Evolutionary conservation across 208 protist species (phyloP), one percentile per base, ranked within the genome.

Genomic region (Acanthamoeba culbertsoni): DNA sequence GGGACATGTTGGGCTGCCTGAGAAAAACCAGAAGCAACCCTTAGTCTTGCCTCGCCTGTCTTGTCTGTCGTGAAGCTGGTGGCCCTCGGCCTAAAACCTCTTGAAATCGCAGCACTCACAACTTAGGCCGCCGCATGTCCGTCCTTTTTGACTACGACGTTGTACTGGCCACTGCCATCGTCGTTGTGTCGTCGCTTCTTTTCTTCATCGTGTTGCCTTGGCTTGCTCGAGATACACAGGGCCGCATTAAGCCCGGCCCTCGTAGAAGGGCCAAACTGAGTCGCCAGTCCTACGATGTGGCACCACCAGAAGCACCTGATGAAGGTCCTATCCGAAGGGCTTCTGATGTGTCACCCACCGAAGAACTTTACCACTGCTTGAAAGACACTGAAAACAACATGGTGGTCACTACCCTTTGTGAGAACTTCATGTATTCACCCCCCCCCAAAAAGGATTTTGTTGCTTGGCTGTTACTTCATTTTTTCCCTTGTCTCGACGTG

Each of bases 321-420:
- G 68, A 79, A 20, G 68, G 68, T 48, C 68, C 68, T 14, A 31
- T 79, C 20, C 68, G 68, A 14, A 8, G 68, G 1, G 68, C 68
- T n/a, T 43, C 68, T 48, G 68, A 79, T 28, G 2, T 79, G 10
- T 33, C 7, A 28, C 68, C 68, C 33, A 40, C 42, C 6, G 68
- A 79, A 28, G 68, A 43, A 26, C 68, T 79, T n/a, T 79, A 79
- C 68, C 37, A 79, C 33, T 79, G 37, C 5, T 31, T 79, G 3
- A 79, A 79, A 40, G 68, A 79, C 37, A 79, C 68, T 10, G 68
- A 79, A 31, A 79, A 79, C 68, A 79, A 79, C 68, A 31, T 79
- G 26, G 42, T 51, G 18, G 42, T 79, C 0, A 51, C 68, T n/a
- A 79, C 68, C 33, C 68, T 79, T 2, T 79, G 18, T 40, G 20